Evolutionary conservation across 371 early-diverging fungal species (phyloP), one percentile per base, ranked within the genome.

Genomic region (Coemansia sp.): DNA sequence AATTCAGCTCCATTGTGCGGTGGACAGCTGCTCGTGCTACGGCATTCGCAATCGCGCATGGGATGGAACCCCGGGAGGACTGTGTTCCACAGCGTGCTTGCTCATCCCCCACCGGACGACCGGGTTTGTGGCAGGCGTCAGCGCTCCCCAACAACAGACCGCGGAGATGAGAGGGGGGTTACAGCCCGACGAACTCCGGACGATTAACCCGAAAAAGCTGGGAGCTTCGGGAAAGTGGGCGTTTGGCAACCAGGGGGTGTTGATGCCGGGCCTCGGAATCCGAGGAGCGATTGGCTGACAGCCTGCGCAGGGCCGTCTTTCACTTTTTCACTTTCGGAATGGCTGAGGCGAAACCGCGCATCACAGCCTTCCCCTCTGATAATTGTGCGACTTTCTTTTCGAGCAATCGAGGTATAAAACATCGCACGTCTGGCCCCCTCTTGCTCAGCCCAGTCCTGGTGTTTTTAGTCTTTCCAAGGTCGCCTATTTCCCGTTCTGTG

Each of bases 231-330:
- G 32, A 32, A 32, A 32, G 32, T 32, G 32, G 11, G 40, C 41
- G 57, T 52, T 23, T 21, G 53, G 26, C 11, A 26, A 21, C 53
- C 53, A 21, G 21, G 53, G 53, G 53, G 21, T 52, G 21, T 15
- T 21, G 26, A 52, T 44, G 44, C 44, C 44, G 52, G 21, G 57
- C 58, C 29, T 39, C 58, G 58, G 32, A 64, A 57, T 64, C 64
- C 64, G 64, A 28, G 44, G 41, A 63, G 41, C 64, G 64, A 63
- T 63, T 63, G 64, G 64, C 41, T 63, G 55, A n/a, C 55, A 63
- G 36, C n/a, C 55, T 32, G 28, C 44, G n/a, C 19, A 17, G 28
- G 39, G 36, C 57, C 17, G n/a, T 3, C 36, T 15, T 57, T 11
- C 19, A 15, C 17, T 24, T 24, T 60, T 44, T 46, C 59, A 41